A percentile compares a stretch with the other conserved stretches of the same genome.
Evolutionary conservation across 768 basidiomycete genomes (phyloP).

Genomic region (Naganishia onofrii): DNA sequence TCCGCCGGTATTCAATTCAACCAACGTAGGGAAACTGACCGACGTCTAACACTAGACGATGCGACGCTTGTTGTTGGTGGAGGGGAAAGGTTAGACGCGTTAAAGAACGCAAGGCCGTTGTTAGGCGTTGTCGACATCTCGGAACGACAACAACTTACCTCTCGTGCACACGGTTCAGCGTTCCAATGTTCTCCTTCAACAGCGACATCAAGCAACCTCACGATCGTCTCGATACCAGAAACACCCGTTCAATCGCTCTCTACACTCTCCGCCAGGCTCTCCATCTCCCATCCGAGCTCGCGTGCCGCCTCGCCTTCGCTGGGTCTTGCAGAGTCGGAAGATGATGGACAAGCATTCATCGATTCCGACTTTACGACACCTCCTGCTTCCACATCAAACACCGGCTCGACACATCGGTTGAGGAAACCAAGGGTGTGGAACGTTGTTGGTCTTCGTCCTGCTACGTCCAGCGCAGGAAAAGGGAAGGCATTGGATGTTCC

Average conservation of each 20-base stretch:
- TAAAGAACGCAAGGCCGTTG: background rate
- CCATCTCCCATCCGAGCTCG: background rate
- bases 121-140: background rate
- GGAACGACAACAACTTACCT: background rate
- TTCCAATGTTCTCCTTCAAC: background rate
- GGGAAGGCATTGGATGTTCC: background rate
- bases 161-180: background rate
- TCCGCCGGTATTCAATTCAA: conserved; percentile 24
- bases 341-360: background rate
- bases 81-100: conserved; percentile 4
- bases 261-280: background rate
- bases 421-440: background rate
- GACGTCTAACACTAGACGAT: background rate
- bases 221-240: conserved; percentile 10
- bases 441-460: background rate
- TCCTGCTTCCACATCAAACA: background rate
- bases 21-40: background rate
- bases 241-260: conserved; percentile 10
- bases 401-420: background rate
- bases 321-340: background rate
- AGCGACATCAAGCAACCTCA: background rate
- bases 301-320: background rate
- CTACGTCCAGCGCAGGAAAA: background rate
- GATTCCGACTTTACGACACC: background rate
- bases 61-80: background rate